phyloP scores from a whole-genome alignment of 352 stramenopile genomes.

The Thraustochytrium sp. region DNA sequence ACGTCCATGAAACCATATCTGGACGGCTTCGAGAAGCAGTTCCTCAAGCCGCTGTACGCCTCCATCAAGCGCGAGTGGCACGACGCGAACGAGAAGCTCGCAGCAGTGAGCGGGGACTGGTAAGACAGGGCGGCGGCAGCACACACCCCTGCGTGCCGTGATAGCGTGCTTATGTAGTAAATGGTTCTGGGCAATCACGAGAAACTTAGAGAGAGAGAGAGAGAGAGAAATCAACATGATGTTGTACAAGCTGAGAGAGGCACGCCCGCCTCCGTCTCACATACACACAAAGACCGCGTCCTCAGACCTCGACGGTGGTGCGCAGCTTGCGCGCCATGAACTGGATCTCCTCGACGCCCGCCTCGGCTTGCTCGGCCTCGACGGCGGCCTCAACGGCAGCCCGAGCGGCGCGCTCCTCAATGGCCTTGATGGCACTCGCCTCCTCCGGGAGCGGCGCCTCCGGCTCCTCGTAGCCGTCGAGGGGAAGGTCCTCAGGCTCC shows the following conservation, averaged over 20 bases:
- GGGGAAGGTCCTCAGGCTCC: background rate
- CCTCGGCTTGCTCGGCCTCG: background rate
- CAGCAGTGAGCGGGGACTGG: background rate
- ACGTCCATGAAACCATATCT: constrained; percentile 24
- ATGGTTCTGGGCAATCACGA: too few species aligned
- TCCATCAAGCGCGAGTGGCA: constrained; percentile 22
- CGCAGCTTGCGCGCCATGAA: background rate
- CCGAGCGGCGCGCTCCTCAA: background rate
- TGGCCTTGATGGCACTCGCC: background rate
- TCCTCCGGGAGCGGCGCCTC: background rate
- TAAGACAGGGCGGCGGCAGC: background rate
- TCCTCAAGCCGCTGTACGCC: constrained; percentile 36
- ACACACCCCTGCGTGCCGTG: background rate
- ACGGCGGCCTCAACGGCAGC: background rate
- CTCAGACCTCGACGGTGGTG: background rate
- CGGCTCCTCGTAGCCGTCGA: background rate
- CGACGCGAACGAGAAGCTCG: constrained; percentile 1
- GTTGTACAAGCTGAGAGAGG: too few species aligned
- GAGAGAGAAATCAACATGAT: too few species aligned
- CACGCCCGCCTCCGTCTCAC: too few species aligned
- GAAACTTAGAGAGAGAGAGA: too few species aligned
- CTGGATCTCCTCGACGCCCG: background rate
- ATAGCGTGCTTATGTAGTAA: too few species aligned
- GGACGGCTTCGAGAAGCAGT: constrained; percentile 29
- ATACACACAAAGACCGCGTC: too few species aligned